Conservation (phyloP, 78 protist genomes). For the Emiliania huxleyi region DNA sequence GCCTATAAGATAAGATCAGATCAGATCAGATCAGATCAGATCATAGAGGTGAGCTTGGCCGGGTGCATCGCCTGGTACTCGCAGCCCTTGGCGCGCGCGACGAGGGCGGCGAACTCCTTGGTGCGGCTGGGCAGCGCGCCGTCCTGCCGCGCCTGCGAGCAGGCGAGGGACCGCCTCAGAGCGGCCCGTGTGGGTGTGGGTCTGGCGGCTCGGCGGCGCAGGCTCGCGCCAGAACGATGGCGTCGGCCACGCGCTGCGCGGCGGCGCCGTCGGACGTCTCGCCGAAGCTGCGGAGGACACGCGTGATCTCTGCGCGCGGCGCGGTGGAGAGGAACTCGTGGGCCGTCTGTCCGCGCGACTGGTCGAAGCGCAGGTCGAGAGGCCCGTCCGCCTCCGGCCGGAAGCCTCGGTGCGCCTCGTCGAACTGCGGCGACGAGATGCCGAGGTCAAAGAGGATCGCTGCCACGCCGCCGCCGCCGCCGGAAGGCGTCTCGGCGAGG, state of each 20-base stretch:
- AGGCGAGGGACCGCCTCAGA: too few species aligned
- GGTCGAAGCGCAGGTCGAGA: conserved; percentile 29
- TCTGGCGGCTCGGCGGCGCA: too few species aligned
- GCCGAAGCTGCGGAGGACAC: not conserved
- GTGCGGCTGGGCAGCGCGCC: not conserved
- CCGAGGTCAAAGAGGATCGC: not conserved
- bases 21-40: too few species aligned
- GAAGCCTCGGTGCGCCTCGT: conserved; percentile 16
- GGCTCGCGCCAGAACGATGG: not conserved
- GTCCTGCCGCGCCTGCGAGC: too few species aligned
- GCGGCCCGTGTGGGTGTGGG: too few species aligned
- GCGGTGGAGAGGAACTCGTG: not conserved
- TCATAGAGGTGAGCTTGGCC: conserved; percentile 12
- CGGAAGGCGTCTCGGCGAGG: not conserved
- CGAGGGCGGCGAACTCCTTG: not conserved
- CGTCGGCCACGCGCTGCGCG: conserved; percentile 20
- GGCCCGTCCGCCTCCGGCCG: conserved; percentile 25
- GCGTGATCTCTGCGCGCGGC: not conserved
- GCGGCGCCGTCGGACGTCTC: not conserved
- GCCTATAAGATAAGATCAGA: too few species aligned
- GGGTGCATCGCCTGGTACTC: conserved; percentile 32
- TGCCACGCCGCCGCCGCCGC: not conserved
- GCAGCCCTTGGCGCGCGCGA: not conserved
- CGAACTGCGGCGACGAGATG: conserved; percentile 11
- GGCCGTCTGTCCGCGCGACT: not conserved